Conservation (phyloP, 2,329 filamentous ascomycete species). For the Hyphodiscus sp. region DNA sequence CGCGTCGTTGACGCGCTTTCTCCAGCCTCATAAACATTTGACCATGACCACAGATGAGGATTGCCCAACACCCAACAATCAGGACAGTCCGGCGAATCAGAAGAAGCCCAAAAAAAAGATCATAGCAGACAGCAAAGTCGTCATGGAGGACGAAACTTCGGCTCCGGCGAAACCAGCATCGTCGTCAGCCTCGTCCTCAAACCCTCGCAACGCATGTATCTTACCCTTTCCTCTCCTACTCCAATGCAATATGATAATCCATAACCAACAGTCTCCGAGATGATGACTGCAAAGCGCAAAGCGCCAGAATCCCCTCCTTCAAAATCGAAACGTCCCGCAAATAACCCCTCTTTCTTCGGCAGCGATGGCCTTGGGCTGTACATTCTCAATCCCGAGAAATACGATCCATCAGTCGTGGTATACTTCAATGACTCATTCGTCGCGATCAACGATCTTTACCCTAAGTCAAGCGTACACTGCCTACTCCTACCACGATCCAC, state of each 20-base stretch:
- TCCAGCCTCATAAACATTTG: no score
- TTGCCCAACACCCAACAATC: no score
- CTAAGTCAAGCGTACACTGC: slow-evolving; percentile 78
- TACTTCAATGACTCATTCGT: slow-evolving; percentile 65
- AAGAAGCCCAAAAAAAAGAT: no score
- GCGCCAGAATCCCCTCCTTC: slow-evolving; percentile 1
- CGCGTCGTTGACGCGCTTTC: no score
- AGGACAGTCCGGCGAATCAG: no score
- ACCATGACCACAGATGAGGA: no score
- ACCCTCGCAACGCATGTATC: slow-evolving; percentile 39
- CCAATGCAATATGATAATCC: background rate
- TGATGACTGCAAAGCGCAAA: slow-evolving; percentile 36
- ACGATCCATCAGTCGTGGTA: slow-evolving; percentile 53
- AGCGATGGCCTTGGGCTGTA: slow-evolving; percentile 59
- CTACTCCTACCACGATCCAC: slow-evolving; percentile 77
- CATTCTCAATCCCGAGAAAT: slow-evolving; percentile 54
- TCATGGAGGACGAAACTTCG: slow-evolving; percentile 37
- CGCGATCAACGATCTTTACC: slow-evolving; percentile 75
- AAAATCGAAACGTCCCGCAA: slow-evolving; percentile 8
- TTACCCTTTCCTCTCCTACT: slow-evolving; percentile 1
- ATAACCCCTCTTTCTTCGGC: slow-evolving; percentile 27
- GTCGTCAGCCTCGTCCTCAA: slow-evolving; percentile 11
- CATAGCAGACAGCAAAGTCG: slow-evolving; percentile 21
- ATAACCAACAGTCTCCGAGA: slow-evolving; percentile 39
- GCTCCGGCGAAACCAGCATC: slow-evolving; percentile 29